Evolutionary conservation across 768 basidiomycete genomes (phyloP), one percentile per base, ranked within the genome.

Genomic region (Trametes maxima): DNA sequence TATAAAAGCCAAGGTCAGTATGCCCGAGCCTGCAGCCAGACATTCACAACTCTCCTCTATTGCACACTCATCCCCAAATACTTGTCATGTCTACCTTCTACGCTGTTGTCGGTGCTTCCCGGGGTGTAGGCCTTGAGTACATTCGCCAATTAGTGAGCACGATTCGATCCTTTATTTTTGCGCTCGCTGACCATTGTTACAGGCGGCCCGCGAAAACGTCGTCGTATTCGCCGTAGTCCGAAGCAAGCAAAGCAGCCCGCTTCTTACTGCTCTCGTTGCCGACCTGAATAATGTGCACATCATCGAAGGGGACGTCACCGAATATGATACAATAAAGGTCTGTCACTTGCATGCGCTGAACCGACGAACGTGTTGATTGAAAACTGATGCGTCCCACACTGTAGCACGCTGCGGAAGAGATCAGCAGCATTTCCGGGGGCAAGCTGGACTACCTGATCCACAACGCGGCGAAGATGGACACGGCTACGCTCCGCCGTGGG

Each of bases 221-320:
- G 35, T 44, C n/a, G 69, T 72, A n/a, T 65, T 70, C 39, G 69
- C 66, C 4, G 16, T 68, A 16, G 64, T 69, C 11, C 68, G 71
- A 24, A 65, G 64, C 61, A 58, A 54, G 37, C 35, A 33, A 16
- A 61, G 14, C 2, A 46, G 67, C 2, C 33, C 33, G 6, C 59
- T 66, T 19, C 57, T 70, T 24, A 3, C 19, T 2, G 2, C 33
- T 12, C 43, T 69, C 8, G 40, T 24, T 11, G 5, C 44, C 17
- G 47, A 57, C 24, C 21, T 53, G 17, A 33, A 8, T 33, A 76
- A 77, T 46, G 58, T 81, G 8, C 70, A 73, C 44, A 52, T 77
- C 11, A 17, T 80, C 36, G 62, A 75, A 54, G 74, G 72, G 6
- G 78, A 81, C 58, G 69, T 80, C 35, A 73, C 70, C 5, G 68